A percentile compares a stretch with the other conserved stretches of the same genome.
phyloP scores from a whole-genome alignment of 2,329 filamentous ascomycete species.

The Alternaria sp. region DNA sequence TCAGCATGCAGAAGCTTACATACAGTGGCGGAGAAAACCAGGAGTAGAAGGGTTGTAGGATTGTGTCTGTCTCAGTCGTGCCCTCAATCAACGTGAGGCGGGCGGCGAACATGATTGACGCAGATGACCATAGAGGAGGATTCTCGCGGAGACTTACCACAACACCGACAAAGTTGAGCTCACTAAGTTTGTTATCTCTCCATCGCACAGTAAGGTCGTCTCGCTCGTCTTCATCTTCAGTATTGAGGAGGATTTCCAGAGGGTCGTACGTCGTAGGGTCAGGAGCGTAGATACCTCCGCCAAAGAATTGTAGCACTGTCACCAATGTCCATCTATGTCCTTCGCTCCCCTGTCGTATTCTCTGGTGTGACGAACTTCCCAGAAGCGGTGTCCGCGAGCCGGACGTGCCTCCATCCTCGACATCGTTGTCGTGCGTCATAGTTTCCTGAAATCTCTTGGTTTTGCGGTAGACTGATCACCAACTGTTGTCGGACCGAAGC shows the following conservation, averaged over 20 bases:
- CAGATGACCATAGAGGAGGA: neutral
- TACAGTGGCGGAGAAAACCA: neutral
- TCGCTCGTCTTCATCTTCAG: conserved; percentile 42
- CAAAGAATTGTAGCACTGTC: conserved; percentile 41
- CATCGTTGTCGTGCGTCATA: conserved; percentile 35
- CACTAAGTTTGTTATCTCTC: conserved; percentile 53
- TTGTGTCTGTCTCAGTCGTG: neutral
- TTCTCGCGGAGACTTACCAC: conserved; percentile 42
- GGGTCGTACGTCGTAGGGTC: conserved; percentile 50
- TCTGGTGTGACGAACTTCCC: conserved; percentile 24
- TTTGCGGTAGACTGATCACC: conserved; percentile 6
- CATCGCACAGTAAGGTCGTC: conserved; percentile 51
- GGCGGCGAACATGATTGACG: neutral
- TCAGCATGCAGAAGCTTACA: conserved; percentile 5
- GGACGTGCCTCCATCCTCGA: conserved; percentile 29
- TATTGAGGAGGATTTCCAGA: conserved; percentile 51
- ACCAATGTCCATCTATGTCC: conserved; percentile 17
- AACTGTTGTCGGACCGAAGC: conserved; percentile 11
- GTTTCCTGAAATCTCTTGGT: conserved; percentile 7
- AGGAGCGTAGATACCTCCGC: conserved; percentile 47
- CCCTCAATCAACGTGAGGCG: neutral
- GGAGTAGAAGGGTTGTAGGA: no score
- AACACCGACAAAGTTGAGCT: conserved; percentile 55
- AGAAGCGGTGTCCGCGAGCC: conserved; percentile 37
- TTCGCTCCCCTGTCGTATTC: conserved; percentile 6